Evolutionary conservation across 202 grass and related monocot species (phyloP), one percentile per base, ranked within the genome.

Genomic region (Setaria viridis): DNA sequence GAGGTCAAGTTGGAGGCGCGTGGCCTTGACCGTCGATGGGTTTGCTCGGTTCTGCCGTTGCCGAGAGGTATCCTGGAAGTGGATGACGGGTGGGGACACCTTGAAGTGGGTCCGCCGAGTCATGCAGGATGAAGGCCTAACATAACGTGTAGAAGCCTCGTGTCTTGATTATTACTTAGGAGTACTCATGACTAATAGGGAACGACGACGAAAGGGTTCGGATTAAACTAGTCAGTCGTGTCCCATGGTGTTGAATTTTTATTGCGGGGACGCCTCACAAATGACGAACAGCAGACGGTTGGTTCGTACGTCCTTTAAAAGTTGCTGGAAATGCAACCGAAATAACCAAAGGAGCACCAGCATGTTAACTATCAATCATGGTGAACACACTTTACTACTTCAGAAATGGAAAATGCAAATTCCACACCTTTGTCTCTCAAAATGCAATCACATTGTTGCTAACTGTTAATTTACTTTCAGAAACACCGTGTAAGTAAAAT

Each of bases 231-330:
- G 4, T 0, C 50, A 35, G 30, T 19, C 15, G 48, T 67, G 65
- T 67, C 16, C 48, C 71, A 51, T 34, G 71, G 29, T 53, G 71
- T 74, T 74, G 47, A 35, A 74, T 74, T 53, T 53, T 72, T 5
- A 9, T 51, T 73, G 70, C 47, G 70, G 70, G 25, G 47, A 73
- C 47, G 14, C 13, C 25, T 29, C 70, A 32, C 67, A 50, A 15
- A 50, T 58, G 7, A 57, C 19, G 17, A 51, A 72, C 46, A 14
- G 21, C 46, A 33, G 5, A 51, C 13, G 21, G n/a, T 11, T 25
- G 10, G 4, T 32, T 16, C 3, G 12, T 15, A 3, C 63, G 13
- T 19, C 46, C 13, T 9, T 11, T 25, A 73, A 53, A 73, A 34
- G 46, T 73, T 73, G 25, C 47, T 53, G 70, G 14, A 53, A 49